Conservation (phyloP, 306 rosid species). For the Cucurbita maxima region DNA sequence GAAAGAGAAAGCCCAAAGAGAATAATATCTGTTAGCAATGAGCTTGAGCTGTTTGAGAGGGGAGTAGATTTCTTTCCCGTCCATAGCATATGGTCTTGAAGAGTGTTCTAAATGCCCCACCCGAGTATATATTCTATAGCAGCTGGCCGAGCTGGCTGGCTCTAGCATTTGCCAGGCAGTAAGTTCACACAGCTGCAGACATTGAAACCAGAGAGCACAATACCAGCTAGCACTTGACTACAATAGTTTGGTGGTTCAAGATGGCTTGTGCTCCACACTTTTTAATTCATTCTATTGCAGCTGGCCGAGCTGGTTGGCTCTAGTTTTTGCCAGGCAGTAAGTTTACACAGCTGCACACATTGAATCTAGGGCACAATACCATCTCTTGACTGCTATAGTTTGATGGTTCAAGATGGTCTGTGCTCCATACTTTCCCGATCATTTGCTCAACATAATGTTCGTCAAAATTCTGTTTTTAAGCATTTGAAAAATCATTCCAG, state of each 20-base stretch:
- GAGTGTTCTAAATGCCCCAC: too few species aligned
- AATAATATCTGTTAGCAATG: too few species aligned
- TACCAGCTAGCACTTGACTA: slow-evolving; percentile 69
- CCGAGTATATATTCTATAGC: too few species aligned
- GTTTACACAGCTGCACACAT: slow-evolving; percentile 59
- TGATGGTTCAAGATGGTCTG: slow-evolving; percentile 54
- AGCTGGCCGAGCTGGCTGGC: slow-evolving; percentile 62
- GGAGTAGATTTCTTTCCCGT: too few species aligned
- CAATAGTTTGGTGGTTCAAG: slow-evolving; percentile 44
- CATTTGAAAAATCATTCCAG: too few species aligned
- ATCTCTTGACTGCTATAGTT: slow-evolving; percentile 69
- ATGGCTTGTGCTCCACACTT: slow-evolving; percentile 55
- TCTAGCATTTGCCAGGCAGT: slow-evolving; percentile 39
- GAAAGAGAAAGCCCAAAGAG: too few species aligned
- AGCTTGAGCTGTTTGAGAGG: too few species aligned
- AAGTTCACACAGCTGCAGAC: slow-evolving; percentile 70
- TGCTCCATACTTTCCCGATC: slow-evolving; percentile 27
- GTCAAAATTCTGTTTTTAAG: neutral
- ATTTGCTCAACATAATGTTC: neutral
- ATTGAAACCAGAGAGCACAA: slow-evolving; percentile 19
- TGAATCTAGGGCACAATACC: slow-evolving; percentile 33
- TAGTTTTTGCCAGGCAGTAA: slow-evolving; percentile 50
- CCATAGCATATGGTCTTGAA: too few species aligned
- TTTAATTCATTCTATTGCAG: slow-evolving; percentile 18
- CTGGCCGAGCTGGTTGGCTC: slow-evolving; percentile 71